Conservation (phyloP, 129 eudicot species). For the Logfia minima region DNA sequence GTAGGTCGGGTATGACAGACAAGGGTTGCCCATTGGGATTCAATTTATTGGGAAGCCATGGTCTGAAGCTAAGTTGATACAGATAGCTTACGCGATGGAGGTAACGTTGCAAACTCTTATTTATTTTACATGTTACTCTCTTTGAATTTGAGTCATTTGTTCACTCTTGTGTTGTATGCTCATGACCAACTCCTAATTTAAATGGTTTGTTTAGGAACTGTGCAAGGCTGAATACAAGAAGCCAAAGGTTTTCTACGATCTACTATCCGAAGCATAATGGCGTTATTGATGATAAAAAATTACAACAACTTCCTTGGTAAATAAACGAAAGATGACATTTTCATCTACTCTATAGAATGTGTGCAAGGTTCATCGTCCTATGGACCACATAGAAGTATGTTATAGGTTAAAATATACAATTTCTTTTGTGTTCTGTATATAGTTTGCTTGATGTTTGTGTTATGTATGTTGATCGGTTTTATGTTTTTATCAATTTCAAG, state of each 20-base stretch:
- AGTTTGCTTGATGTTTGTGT: not conserved
- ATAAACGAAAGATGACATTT: slow-evolving; percentile 2
- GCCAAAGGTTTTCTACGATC: slow-evolving; percentile 76
- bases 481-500: not conserved
- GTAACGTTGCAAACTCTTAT: slow-evolving; percentile 28
- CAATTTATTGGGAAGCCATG: slow-evolving; percentile 94
- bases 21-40: slow-evolving; percentile 87
- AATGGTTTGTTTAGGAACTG: slow-evolving; percentile 47
- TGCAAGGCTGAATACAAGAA: slow-evolving; percentile 58
- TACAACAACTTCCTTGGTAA: slow-evolving; percentile 10
- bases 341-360: not conserved
- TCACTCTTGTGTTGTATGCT: not conserved
- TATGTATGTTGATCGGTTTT: not conserved
- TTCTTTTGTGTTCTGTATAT: not conserved
- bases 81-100: slow-evolving; percentile 73
- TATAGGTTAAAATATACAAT: slow-evolving; percentile 7
- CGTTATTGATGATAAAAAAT: slow-evolving; percentile 15
- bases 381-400: slow-evolving; percentile 19
- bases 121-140: not conserved
- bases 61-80: slow-evolving; percentile 77
- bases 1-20: slow-evolving; percentile 84
- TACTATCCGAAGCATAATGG: slow-evolving; percentile 39
- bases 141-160: not conserved
- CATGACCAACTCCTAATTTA: not conserved
- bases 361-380: not conserved